Evolutionary conservation across 345 rosid species (phyloP), one percentile per base, ranked within the genome.

Genomic region (Pelargonium nanum): DNA sequence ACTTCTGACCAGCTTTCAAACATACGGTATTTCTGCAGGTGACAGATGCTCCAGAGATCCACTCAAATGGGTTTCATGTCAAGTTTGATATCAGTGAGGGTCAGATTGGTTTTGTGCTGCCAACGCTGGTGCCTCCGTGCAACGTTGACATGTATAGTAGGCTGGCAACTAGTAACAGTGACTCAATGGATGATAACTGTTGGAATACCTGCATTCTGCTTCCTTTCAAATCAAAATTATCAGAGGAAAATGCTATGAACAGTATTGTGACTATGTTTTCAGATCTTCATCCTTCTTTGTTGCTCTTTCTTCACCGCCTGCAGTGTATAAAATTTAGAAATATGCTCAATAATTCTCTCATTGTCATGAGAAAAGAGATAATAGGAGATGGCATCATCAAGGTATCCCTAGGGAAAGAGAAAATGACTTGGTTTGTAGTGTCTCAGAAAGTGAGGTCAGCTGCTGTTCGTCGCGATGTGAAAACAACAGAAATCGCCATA

Each of bases 21-120:
- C 61, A 24, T 44, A 16, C 28, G 48, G 55, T 68, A 53, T 50
- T 68, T 74, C 60, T 75, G 68, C 79, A 92, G 98, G 83, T 92
- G 65, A 86, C 98, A 25, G 84, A 92, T 80, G 84, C 96, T 71
- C 98, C 98, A 15, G 93, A 92, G 83, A 92, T 92, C 65, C 98
- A 92, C 72, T 92, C 98, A 64, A 92, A 92, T 73, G 98, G 96
- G 50, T 89, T 88, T 74, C 96, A 89, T 68, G 68, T 92, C 65
- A 88, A 86, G 79, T 91, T 88, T 70, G 98, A 91, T 74, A 79
- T 83, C 70, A 82, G 87, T 53, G 89, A 83, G 58, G 98, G 95
- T 62, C 86, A 86, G 77, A 92, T 92, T 72, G 96, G 98, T 65
- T 92, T 88, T 80, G 88, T 92, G 61, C 75, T 92, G 81, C 98